Base-by-base conservation (phyloP, 2,329 filamentous ascomycete genomes). In the Beauveria bassiana region DNA sequence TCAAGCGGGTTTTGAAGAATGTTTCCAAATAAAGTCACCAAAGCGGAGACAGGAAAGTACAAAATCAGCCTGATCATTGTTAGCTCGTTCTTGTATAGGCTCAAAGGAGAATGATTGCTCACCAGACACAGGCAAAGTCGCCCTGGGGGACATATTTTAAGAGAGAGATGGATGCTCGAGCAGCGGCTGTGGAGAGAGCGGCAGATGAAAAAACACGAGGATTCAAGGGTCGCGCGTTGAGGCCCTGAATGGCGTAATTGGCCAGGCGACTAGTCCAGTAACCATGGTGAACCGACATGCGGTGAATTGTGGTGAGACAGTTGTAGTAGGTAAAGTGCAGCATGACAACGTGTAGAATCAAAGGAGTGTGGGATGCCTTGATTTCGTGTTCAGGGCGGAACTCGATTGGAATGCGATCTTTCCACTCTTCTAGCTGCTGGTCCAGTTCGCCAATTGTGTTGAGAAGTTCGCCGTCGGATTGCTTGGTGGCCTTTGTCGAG, bases 331-430 rank as follows among this genome's bases (percentile, higher is more conserved):
- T 88, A 69, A 99, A 96, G 73, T 99, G 95, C 62, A 99, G 78
- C 72, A 96, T 91, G 64, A 96, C 93, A 58, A 99, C 86, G 66
- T 98, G 93, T 22, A 99, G 79, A 22, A 98, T 93, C n/a, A 98
- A 81, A 1, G 93, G 93, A 0, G 92, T 96, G 72, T 97, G 91
- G 0, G 89, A 89, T 0, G 91, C 91, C 73, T 92, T 93, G 74
- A 99, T 98, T 74, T 97, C 93, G 71, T 97, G 87, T 73, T 98
- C 95, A 0, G 95, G 95, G n/a, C 95, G 86, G 77, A 97, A 98
- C 70, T 98, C 95, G 62, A 96, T 83, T 2, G 95, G 93, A 59
- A 99, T 98, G 57, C 83, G 86, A 70, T 98, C 93, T 78, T 98
- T 98, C 95, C 95, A 99, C 59, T 91, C 88, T 72, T 99, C 95